These are phyloP conservation scores for Neurospora sp. DNA, from an alignment of 2,329 filamentous ascomycete species.

Conservation along the genomic window DNA sequence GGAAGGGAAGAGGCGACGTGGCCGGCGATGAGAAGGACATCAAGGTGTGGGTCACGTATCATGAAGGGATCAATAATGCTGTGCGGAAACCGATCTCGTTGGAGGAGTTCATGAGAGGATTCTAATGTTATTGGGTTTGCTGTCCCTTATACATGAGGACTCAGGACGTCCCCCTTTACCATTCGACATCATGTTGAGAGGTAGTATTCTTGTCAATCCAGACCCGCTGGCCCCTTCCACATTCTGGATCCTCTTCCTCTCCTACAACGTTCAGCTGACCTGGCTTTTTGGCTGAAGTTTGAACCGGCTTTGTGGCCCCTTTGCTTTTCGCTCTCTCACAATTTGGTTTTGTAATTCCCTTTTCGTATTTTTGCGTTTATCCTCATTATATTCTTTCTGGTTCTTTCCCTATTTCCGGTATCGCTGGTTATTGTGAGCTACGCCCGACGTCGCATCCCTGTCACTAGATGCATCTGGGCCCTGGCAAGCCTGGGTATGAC, in stretches of 20 bases:
- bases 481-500: neutral
- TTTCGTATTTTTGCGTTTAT: neutral
- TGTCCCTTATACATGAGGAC: neutral
- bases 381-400: neutral
- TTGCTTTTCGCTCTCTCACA: neutral
- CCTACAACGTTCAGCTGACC: neutral
- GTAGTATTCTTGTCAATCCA: neutral
- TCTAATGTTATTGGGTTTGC: constrained; percentile 23
- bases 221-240: neutral
- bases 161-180: neutral
- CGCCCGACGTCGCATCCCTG: neutral
- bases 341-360: neutral
- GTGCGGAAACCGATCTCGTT: constrained; percentile 80
- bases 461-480: neutral
- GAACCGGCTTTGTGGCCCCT: neutral
- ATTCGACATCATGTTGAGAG: neutral
- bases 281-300: neutral
- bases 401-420: neutral
- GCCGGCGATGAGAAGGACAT: neutral
- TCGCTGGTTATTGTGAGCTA: neutral
- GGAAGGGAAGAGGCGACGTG: constrained; percentile 11
- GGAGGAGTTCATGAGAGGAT: constrained; percentile 61
- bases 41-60: constrained; percentile 35
- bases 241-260: neutral
- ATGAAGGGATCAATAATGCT: constrained; percentile 87